These are phyloP conservation scores for Flaveria sonorensis DNA, from an alignment of 129 eudicot genomes.

Conservation along the genomic window DNA sequence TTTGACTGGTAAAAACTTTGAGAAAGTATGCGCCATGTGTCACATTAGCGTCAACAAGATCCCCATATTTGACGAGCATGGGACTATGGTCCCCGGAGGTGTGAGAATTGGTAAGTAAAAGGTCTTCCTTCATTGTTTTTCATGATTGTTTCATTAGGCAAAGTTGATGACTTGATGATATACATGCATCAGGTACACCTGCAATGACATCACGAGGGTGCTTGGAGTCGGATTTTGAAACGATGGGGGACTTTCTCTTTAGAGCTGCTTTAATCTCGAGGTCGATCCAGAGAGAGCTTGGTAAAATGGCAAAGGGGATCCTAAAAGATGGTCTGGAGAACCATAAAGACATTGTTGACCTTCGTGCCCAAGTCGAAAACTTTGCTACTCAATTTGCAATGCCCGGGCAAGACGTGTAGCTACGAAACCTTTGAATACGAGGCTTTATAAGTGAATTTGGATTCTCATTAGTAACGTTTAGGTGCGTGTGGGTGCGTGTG, in stretches of 20 bases:
- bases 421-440: neutral
- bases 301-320: conserved; percentile 57
- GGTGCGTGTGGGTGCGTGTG: neutral
- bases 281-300: conserved; percentile 62
- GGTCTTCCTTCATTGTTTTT: neutral
- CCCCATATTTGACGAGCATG: conserved; percentile 79
- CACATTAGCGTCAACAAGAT: conserved; percentile 87
- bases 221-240: conserved; percentile 85
- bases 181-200: conserved; percentile 63
- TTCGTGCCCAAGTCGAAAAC: conserved; percentile 55
- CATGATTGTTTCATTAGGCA: neutral
- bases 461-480: neutral
- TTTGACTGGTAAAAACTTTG: conserved; percentile 80
- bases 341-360: conserved; percentile 70
- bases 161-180: neutral
- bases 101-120: conserved; percentile 85
- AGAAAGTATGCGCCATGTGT: conserved; percentile 88
- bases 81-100: conserved; percentile 82
- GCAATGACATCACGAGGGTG: conserved; percentile 99
- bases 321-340: conserved; percentile 58
- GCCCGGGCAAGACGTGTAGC: conserved; percentile 73
- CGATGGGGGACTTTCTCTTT: conserved; percentile 67
- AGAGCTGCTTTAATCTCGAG: conserved; percentile 73
- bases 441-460: neutral
- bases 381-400: conserved; percentile 78